These are phyloP conservation scores for Carex arenaria DNA, from an alignment of 202 grass and related monocot species.

Conservation along the genomic window DNA sequence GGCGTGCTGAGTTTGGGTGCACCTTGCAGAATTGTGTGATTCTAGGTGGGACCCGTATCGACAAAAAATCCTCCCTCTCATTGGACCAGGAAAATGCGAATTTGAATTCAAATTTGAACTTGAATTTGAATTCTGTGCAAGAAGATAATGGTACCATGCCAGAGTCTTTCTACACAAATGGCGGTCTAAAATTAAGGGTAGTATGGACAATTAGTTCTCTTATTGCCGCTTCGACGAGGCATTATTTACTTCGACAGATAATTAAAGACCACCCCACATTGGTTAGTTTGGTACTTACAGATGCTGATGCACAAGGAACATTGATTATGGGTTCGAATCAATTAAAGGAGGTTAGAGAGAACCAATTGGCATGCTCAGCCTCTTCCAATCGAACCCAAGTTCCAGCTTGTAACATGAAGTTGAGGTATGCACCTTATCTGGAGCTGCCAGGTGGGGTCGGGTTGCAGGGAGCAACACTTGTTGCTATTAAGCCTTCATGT, in stretches of 20 bases:
- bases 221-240: conserved; percentile 80
- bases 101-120: conserved; percentile 16
- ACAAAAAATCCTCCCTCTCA: conserved; percentile 28
- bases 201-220: conserved; percentile 94
- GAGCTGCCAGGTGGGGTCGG: conserved; percentile 61
- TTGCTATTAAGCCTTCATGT: conserved; percentile 61
- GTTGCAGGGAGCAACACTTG: conserved; percentile 82
- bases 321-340: conserved; percentile 69
- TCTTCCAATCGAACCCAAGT: conserved; percentile 85
- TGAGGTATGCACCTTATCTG: conserved; percentile 73
- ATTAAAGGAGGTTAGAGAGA: conserved; percentile 82
- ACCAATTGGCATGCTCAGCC: conserved; percentile 53
- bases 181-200: conserved; percentile 76
- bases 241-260: conserved; percentile 79
- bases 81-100: not conserved
- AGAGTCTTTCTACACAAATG: conserved; percentile 88
- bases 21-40: conserved; percentile 84
- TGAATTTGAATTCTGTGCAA: conserved; percentile 9
- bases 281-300: conserved; percentile 59
- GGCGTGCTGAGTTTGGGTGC: conserved; percentile 82
- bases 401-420: conserved; percentile 87
- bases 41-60: conserved; percentile 58
- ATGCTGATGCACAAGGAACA: conserved; percentile 80
- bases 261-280: conserved; percentile 79
- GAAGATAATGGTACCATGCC: conserved; percentile 93